Conservation (phyloP, 305 asterid genomes). For the Striga hermonthica region DNA sequence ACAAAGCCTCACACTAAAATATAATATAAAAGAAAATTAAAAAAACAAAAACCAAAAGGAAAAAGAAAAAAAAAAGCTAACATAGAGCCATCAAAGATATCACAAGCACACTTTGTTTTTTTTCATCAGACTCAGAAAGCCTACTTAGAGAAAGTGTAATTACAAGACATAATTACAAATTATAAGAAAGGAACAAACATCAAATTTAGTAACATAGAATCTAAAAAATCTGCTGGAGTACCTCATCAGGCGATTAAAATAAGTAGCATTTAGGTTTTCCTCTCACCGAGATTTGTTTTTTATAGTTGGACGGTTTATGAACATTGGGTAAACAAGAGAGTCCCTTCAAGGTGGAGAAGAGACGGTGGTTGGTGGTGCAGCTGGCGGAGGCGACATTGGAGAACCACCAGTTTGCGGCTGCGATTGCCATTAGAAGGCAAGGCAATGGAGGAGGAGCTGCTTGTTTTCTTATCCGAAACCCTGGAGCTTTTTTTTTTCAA, state of each 20-base stretch:
- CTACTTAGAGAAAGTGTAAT: too few relatives aligned
- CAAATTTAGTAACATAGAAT: neutral
- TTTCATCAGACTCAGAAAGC: too few relatives aligned
- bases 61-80: too few relatives aligned
- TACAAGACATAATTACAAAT: too few relatives aligned
- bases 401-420: slow-evolving; percentile 62
- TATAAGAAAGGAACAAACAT: too few relatives aligned
- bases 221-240: slow-evolving; percentile 12
- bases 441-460: neutral
- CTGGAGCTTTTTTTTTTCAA: neutral
- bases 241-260: slow-evolving; percentile 42
- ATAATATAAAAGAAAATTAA: too few relatives aligned
- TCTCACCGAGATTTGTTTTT: slow-evolving; percentile 27
- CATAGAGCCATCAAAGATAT: too few relatives aligned
- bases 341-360: slow-evolving; percentile 35
- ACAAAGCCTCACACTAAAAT: too few relatives aligned
- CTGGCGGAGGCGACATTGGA: slow-evolving; percentile 45
- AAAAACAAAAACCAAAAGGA: too few relatives aligned
- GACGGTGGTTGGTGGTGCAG: slow-evolving; percentile 38
- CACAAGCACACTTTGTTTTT: too few relatives aligned
- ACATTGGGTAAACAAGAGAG: slow-evolving; percentile 28
- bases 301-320: slow-evolving; percentile 36
- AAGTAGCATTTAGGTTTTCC: slow-evolving; percentile 35
- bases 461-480: too few relatives aligned
- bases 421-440: slow-evolving; percentile 51